Conservation (phyloP, 2,329 filamentous ascomycete genomes). For the Sarocladium brachiariae region DNA sequence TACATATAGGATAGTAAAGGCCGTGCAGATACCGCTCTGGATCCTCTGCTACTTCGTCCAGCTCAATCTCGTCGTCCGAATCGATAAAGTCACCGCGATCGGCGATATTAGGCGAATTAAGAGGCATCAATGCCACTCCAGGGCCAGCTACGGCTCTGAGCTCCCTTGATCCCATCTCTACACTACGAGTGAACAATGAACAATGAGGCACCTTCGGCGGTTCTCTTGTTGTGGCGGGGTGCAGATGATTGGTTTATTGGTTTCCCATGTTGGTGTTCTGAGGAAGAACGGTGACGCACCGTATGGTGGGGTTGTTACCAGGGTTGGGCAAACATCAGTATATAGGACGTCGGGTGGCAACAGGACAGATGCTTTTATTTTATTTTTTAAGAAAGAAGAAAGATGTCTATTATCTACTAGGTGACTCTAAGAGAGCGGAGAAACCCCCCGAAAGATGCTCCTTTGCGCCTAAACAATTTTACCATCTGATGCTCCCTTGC, state of each 20-base stretch:
- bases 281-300: slow-evolving; percentile 5
- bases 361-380: background rate
- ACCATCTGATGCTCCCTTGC: too few species aligned
- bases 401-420: too few species aligned
- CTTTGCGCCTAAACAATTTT: too few species aligned
- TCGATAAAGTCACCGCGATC: slow-evolving; percentile 9
- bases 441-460: too few species aligned
- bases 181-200: background rate
- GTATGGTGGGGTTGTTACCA: background rate
- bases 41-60: slow-evolving; percentile 6
- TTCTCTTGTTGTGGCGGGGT: background rate
- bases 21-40: slow-evolving; percentile 22
- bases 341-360: background rate
- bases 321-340: background rate
- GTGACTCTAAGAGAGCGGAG: background rate
- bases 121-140: too few species aligned
- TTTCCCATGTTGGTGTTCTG: too few species aligned
- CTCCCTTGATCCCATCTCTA: too few species aligned
- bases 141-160: too few species aligned
- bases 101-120: too few species aligned
- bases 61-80: slow-evolving; percentile 5
- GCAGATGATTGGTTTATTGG: slow-evolving; percentile 1
- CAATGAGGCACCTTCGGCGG: background rate
- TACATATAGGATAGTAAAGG: slow-evolving; percentile 32
- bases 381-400: too few species aligned